Conservation (phyloP, 495 filamentous ascomycete genomes). For the Penicillium steckii region DNA sequence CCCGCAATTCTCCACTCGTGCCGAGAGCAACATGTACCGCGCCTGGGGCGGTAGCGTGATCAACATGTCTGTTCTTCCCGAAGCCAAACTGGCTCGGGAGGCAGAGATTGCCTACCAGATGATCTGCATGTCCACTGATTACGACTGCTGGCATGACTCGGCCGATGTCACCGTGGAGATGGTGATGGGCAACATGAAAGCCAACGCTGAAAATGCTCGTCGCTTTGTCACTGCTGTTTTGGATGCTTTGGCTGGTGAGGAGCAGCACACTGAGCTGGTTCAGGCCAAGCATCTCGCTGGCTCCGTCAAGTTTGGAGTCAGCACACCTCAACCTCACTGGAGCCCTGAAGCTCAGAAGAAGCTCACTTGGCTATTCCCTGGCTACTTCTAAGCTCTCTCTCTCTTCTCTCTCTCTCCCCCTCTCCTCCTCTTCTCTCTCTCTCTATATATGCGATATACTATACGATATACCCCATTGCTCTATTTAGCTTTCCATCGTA, state of each 20-base stretch:
- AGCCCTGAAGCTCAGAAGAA: constrained; percentile 63
- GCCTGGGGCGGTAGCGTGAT: constrained; percentile 87
- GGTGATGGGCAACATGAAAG: constrained; percentile 95
- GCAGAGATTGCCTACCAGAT: constrained; percentile 96
- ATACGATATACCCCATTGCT: not conserved
- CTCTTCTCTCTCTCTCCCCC: too few species aligned
- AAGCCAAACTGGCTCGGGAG: constrained; percentile 93
- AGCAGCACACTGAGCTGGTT: constrained; percentile 73
- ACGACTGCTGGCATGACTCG: constrained; percentile 88
- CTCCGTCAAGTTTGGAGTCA: constrained; percentile 61
- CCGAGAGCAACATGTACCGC: constrained; percentile 92
- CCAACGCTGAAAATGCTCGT: constrained; percentile 84
- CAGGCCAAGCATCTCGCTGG: constrained; percentile 61
- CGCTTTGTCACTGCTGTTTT: constrained; percentile 82
- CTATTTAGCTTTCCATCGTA: too few species aligned
- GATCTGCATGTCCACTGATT: constrained; percentile 99
- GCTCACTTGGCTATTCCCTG: constrained; percentile 75
- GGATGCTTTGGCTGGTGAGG: constrained; percentile 74
- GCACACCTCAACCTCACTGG: constrained; percentile 64
- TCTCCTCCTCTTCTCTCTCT: too few species aligned
- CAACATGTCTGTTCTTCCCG: constrained; percentile 97
- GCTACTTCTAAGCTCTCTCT: constrained; percentile 41
- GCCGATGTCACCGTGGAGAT: constrained; percentile 89
- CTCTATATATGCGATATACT: too few species aligned
- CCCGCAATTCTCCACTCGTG: constrained; percentile 95